These are phyloP conservation scores for Moesziomyces globuligerus DNA, from an alignment of 1,284 basidiomycete species.

Conservation along the genomic window DNA sequence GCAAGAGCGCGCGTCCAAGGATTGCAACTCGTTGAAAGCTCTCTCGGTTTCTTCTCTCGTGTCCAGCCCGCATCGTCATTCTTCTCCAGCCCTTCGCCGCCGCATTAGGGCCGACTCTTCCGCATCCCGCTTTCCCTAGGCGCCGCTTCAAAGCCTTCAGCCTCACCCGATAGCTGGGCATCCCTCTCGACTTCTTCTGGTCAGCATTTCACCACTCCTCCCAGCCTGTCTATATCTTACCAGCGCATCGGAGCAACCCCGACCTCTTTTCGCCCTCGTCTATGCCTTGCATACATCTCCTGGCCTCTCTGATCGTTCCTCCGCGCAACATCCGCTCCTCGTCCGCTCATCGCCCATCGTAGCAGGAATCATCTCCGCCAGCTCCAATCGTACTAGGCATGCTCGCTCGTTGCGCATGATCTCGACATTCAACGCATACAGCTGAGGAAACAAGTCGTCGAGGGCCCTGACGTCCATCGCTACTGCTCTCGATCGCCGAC, in stretches of 20 bases:
- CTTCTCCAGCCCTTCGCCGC: background rate
- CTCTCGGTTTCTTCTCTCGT: background rate
- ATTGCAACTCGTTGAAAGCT: background rate
- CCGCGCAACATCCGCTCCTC: background rate
- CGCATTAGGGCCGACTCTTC: background rate
- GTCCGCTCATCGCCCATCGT: background rate
- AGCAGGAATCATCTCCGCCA: too few relatives aligned
- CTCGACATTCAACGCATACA: background rate
- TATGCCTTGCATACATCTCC: background rate
- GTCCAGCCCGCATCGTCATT: background rate
- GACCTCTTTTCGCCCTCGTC: background rate
- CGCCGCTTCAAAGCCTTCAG: background rate
- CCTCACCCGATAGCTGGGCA: background rate
- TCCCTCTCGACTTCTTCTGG: too few relatives aligned
- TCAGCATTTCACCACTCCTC: background rate
- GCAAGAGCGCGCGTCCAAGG: too few relatives aligned
- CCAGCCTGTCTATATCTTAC: background rate
- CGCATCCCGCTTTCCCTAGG: background rate
- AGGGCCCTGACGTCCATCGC: background rate
- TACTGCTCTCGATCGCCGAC: background rate
- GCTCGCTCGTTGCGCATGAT: background rate
- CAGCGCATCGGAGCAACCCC: too few relatives aligned
- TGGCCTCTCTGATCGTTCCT: background rate
- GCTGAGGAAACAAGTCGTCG: background rate
- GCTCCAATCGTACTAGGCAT: background rate